Evolutionary conservation across 2,329 filamentous ascomycete species (phyloP).

Genomic region (Ophiocordyceps sinensis): DNA sequence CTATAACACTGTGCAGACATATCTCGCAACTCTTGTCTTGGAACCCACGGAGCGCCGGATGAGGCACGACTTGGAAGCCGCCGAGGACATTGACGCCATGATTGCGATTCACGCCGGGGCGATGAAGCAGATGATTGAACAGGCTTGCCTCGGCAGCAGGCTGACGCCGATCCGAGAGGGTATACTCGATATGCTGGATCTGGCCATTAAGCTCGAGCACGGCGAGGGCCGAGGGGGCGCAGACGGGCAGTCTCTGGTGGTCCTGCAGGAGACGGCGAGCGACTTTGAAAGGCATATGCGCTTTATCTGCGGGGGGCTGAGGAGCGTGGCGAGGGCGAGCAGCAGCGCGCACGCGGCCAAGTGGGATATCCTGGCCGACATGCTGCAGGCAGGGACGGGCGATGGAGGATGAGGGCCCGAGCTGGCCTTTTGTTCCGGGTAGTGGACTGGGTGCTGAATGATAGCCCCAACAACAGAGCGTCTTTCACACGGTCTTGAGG

Average conservation of each 20-base stretch:
- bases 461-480: not conserved
- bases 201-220: constrained; percentile 56
- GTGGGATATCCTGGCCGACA: constrained; percentile 74
- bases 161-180: constrained; percentile 57
- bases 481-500: constrained; percentile 21
- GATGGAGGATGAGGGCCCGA: constrained; percentile 7
- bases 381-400: constrained; percentile 42
- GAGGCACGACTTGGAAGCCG: constrained; percentile 37
- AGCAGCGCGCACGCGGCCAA: constrained; percentile 42
- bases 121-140: constrained; percentile 45
- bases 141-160: constrained; percentile 55
- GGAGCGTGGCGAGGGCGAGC: constrained; percentile 60
- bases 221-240: constrained; percentile 23
- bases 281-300: constrained; percentile 52
- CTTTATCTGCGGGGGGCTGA: constrained; percentile 60
- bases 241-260: constrained; percentile 31
- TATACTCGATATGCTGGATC: constrained; percentile 62
- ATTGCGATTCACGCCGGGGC: constrained; percentile 53
- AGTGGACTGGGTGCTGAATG: not conserved
- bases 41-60: constrained; percentile 44
- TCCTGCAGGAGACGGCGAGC: constrained; percentile 39
- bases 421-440: too few relatives aligned
- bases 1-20: constrained; percentile 56
- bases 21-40: constrained; percentile 61
- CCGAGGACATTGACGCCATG: constrained; percentile 71